Conservation (phyloP, 352 stramenopile genomes). For the Plasmopara viticola region DNA sequence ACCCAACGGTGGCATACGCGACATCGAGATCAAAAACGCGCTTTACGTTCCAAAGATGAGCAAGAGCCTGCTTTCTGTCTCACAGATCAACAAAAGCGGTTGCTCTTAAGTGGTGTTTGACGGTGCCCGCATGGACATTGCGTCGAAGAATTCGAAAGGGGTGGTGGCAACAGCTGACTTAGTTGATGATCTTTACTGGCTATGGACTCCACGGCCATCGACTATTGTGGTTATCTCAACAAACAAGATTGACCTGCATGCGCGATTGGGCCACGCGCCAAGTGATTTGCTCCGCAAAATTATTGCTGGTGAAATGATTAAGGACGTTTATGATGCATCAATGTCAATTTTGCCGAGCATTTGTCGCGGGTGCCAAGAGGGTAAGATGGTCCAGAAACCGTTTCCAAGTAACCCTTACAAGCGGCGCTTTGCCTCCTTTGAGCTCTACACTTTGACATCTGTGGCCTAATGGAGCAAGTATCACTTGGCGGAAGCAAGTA, state of each 20-base stretch:
- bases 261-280: neutral
- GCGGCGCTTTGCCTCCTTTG: no score
- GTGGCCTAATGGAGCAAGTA: no score
- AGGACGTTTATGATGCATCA: neutral
- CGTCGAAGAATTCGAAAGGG: neutral
- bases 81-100: conserved; percentile 1
- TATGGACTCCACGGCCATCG: neutral
- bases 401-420: neutral
- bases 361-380: neutral
- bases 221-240: neutral
- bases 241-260: neutral
- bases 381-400: neutral
- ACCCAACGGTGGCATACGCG: neutral
- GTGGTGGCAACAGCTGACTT: conserved; percentile 1
- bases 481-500: no score
- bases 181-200: conserved; percentile 2
- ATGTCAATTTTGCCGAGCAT: neutral
- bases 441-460: no score
- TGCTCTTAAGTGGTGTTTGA: neutral
- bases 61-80: neutral
- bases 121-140: neutral
- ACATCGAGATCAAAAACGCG: conserved; percentile 1
- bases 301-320: neutral
- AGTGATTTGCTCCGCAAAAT: conserved; percentile 1
- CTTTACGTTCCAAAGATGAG: neutral